These are phyloP conservation scores for Thalassiosira tumida DNA, from an alignment of 352 stramenopile species.

Conservation along the genomic window DNA sequence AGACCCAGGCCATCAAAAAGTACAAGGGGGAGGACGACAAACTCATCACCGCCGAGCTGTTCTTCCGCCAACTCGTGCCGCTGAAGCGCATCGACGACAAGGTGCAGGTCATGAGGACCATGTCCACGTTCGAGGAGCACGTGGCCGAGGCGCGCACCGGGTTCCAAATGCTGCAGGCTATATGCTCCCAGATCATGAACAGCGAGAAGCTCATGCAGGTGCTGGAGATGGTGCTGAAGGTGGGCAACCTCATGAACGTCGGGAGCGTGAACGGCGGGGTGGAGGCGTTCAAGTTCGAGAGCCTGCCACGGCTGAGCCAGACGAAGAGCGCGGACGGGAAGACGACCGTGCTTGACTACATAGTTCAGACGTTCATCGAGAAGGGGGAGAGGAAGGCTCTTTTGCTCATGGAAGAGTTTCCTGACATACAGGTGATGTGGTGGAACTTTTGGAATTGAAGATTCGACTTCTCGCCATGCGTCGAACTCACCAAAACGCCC, in stretches of 20 bases:
- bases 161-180: constrained; percentile 92
- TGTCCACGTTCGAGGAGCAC: constrained; percentile 88
- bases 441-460: too few relatives aligned
- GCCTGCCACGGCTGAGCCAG: constrained; percentile 89
- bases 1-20: constrained; percentile 86
- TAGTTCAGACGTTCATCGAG: constrained; percentile 89
- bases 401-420: constrained; percentile 85
- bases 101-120: constrained; percentile 88
- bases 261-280: constrained; percentile 89
- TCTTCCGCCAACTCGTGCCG: constrained; percentile 87
- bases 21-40: constrained; percentile 86
- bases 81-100: constrained; percentile 90
- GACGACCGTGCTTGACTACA: constrained; percentile 91
- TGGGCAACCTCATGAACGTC: constrained; percentile 93
- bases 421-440: constrained; percentile 80
- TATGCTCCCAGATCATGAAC: constrained; percentile 93
- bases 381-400: constrained; percentile 86
- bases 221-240: constrained; percentile 90
- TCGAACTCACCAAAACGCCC: too few relatives aligned
- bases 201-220: constrained; percentile 93
- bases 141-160: constrained; percentile 77
- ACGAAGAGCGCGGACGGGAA: constrained; percentile 91
- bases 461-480: too few relatives aligned
- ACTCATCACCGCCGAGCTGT: constrained; percentile 89
- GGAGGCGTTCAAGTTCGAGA: constrained; percentile 92